phyloP scores from a whole-genome alignment of 345 rosid genomes.

The Pseudoturritis turrita region DNA sequence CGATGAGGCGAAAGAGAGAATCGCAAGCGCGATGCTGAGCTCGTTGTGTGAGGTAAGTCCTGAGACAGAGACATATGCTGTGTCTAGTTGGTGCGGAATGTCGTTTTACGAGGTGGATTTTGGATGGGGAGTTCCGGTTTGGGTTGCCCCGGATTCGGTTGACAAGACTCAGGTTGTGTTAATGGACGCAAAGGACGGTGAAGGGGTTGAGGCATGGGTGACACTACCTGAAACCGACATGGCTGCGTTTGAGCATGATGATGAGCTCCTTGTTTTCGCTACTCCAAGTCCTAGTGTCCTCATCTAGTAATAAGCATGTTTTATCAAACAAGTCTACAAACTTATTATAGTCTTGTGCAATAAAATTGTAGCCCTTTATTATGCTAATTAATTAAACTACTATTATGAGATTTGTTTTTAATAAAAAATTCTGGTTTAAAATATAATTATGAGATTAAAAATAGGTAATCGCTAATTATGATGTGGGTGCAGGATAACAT shows the following conservation, averaged over 20 bases:
- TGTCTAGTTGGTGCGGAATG: neutral
- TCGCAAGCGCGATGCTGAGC: too few relatives aligned
- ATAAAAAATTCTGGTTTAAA: too few relatives aligned
- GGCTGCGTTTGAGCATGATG: conserved; percentile 2
- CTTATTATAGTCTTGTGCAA: neutral
- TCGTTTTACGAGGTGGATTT: neutral
- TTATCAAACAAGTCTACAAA: neutral
- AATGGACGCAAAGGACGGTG: conserved; percentile 5
- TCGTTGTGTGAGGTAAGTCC: neutral
- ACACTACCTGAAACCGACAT: conserved; percentile 3
- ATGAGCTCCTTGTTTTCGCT: neutral
- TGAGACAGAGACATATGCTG: neutral
- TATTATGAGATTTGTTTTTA: too few relatives aligned
- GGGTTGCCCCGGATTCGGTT: neutral
- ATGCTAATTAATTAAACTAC: neutral
- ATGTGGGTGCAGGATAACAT: neutral
- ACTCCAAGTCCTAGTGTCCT: neutral
- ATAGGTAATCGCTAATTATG: neutral
- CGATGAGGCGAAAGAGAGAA: too few relatives aligned
- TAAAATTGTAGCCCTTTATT: neutral
- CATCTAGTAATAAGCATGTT: neutral
- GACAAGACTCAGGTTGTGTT: conserved; percentile 5
- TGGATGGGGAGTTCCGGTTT: conserved; percentile 11
- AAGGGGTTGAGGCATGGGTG: conserved; percentile 15
- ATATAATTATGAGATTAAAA: too few relatives aligned